phyloP scores from a whole-genome alignment of 2,329 filamentous ascomycete genomes.

The Nigrograna mackinnonii region DNA sequence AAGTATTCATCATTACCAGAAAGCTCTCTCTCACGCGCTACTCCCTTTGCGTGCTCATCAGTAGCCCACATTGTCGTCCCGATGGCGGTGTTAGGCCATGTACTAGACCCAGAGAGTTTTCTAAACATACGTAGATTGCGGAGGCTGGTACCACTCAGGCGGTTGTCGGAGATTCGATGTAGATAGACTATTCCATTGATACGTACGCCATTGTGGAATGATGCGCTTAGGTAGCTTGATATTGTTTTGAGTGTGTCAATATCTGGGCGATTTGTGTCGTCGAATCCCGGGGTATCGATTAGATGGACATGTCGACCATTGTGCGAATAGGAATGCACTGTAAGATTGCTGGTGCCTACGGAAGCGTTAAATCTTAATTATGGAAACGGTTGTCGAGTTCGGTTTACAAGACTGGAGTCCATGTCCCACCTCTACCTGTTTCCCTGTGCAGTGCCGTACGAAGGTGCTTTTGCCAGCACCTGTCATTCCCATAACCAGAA shows the following conservation, averaged over 20 bases:
- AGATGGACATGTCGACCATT: neutral
- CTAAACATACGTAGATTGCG: slow-evolving; percentile 50
- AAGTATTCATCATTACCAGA: neutral
- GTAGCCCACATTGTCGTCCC: slow-evolving; percentile 8
- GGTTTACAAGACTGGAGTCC: neutral
- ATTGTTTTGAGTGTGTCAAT: neutral
- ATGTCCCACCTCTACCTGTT: neutral
- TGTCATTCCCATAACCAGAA: slow-evolving; percentile 3
- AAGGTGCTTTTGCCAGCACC: slow-evolving; percentile 5
- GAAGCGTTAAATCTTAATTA: too few species aligned
- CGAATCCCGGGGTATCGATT: neutral
- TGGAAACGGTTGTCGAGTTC: too few species aligned
- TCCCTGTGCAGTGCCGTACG: neutral
- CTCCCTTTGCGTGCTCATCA: neutral
- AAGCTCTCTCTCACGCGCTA: neutral
- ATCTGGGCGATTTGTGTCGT: neutral
- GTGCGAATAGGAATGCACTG: too few species aligned
- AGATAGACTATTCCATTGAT: slow-evolving; percentile 32
- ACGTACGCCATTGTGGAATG: neutral
- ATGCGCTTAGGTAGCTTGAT: neutral
- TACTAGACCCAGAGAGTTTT: slow-evolving; percentile 46
- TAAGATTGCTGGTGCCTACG: too few species aligned
- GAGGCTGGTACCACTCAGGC: slow-evolving; percentile 41
- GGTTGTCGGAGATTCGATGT: slow-evolving; percentile 46
- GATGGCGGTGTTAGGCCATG: slow-evolving; percentile 44